Evolutionary conservation across 2,329 filamentous ascomycete species (phyloP), one percentile per base, ranked within the genome.

Genomic region (Aspergillus intermedius): DNA sequence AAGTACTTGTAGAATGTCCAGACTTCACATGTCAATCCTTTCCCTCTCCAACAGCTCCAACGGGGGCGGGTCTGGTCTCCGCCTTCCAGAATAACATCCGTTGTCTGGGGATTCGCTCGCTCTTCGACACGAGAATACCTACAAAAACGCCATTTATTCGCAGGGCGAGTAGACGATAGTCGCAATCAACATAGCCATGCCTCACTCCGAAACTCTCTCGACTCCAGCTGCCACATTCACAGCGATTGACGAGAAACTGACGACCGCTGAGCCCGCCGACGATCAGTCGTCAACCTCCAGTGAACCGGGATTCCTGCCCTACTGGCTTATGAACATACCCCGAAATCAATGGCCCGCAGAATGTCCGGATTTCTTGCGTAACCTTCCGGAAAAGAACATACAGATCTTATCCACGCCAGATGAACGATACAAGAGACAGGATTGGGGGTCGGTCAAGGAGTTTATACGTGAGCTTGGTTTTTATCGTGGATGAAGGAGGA

Each of bases 281-380:
- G 30, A 58, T 3, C 42, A 47, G 21, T 48, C 21, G 28, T 19
- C 55, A 30, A 22, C 21, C 21, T 22, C 21, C 21, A 22, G 5
- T 22, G 45, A 47, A 9, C 28, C 50, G 19, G 54, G 58, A 35
- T 50, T 52, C 4, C 54, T 77, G 21, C 84, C 86, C 0, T 95
- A 86, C 73, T 95, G 90, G 90, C 85, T 91, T 54, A 77, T 86
- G 68, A 95, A 95, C 66, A 72, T 94, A 13, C 82, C 87, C 0
- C 69, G 73, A 32, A 65, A 74, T 22, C 70, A 84, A 54, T 81
- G 84, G 64, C 81, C 83, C 0, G 58, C 68, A 2, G 74, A 82
- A 46, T 95, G 90, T 61, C 91, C 91, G 0, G 76, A 78, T 5
- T 93, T 81, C 63, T 79, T 96, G 34, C 68, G 63, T 45, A 74